Percentiles rank a stretch among this genome's conserved stretches.
Conservation (phyloP, 345 rosid species). For the Cardiospermum halicacabum region DNA sequence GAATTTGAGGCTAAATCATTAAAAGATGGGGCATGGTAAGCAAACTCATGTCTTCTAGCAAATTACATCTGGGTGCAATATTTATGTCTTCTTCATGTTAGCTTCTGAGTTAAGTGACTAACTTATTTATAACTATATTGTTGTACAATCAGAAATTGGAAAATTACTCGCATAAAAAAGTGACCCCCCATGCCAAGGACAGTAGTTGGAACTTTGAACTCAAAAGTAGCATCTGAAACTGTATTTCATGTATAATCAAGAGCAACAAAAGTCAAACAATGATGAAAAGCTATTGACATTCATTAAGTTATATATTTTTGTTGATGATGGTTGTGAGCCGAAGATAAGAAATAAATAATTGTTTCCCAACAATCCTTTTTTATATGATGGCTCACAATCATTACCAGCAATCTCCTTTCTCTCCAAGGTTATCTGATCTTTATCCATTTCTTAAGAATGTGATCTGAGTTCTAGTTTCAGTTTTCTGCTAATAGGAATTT, state of each 20-base stretch:
- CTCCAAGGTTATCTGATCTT: neutral
- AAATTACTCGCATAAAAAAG: neutral
- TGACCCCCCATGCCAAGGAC: neutral
- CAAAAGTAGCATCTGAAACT: neutral
- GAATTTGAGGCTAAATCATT: constrained; percentile 69
- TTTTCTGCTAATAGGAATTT: neutral
- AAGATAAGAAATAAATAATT: neutral
- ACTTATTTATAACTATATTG: neutral
- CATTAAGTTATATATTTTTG: neutral
- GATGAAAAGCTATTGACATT: neutral
- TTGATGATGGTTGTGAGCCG: neutral
- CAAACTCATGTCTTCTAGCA: neutral
- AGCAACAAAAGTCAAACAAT: neutral
- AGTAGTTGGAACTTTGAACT: neutral
- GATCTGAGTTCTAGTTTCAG: neutral
- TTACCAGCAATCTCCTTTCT: neutral
- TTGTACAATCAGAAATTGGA: neutral
- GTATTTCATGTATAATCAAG: neutral
- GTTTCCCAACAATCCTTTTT: neutral
- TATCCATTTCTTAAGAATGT: neutral
- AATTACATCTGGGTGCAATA: neutral
- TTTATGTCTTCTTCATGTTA: neutral
- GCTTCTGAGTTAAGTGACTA: neutral
- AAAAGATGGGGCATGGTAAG: constrained; percentile 74
- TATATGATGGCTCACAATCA: neutral